These are phyloP conservation scores for Wakefieldia striispora DNA, from an alignment of 768 basidiomycete species.

Conservation along the genomic window DNA sequence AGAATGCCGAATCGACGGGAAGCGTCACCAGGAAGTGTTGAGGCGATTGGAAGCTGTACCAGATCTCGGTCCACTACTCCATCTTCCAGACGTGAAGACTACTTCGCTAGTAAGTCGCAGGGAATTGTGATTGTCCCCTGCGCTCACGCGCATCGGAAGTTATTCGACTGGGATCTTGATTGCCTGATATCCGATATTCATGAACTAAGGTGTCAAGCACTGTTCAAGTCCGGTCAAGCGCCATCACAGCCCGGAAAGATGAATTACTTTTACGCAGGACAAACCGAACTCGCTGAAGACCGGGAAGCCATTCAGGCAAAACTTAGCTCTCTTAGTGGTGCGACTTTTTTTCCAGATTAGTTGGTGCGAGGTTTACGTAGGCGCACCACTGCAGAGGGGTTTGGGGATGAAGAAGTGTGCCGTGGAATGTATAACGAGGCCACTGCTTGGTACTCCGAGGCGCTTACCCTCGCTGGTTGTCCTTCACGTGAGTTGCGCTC, in stretches of 20 bases:
- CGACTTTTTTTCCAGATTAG: not conserved
- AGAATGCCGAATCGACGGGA: not conserved
- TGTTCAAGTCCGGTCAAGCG: not conserved
- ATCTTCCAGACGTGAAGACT: not conserved
- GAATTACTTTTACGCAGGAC: not conserved
- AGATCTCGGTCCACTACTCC: not conserved
- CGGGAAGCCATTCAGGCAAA: not conserved
- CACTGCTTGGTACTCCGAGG: slow-evolving; percentile 12
- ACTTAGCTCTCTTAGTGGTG: slow-evolving; percentile 13
- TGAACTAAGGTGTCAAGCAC: slow-evolving; percentile 4
- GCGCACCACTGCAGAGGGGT: slow-evolving; percentile 3
- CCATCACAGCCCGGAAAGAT: not conserved
- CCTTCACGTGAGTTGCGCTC: slow-evolving; percentile 2
- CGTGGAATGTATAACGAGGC: not conserved
- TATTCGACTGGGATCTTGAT: slow-evolving; percentile 11
- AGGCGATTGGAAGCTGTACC: not conserved
- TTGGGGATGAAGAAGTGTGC: slow-evolving; percentile 9
- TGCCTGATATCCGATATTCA: slow-evolving; percentile 9
- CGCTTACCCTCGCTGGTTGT: slow-evolving; percentile 2
- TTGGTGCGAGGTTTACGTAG: no score
- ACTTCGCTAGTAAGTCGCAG: slow-evolving; percentile 5
- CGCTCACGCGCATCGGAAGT: slow-evolving; percentile 3
- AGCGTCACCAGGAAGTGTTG: not conserved
- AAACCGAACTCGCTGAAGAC: slow-evolving; percentile 7
- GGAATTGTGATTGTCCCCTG: not conserved